These are phyloP conservation scores for Teunomyces aglyptinius DNA, from an alignment of 805 yeast species.

Conservation along the genomic window DNA sequence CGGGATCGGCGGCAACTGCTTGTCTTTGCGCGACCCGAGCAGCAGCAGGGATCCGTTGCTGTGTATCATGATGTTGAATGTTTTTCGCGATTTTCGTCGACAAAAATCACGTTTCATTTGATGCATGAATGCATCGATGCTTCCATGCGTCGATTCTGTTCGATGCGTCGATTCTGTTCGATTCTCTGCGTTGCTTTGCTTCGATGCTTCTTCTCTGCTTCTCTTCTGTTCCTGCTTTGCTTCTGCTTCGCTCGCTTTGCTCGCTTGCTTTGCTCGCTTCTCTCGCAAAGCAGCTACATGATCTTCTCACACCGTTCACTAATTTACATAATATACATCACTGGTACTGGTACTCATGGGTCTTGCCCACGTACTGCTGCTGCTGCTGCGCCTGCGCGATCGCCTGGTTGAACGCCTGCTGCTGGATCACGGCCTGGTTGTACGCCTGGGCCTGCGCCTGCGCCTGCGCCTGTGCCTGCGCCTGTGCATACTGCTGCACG, in stretches of 20 bases:
- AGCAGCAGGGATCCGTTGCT: constrained; percentile 20
- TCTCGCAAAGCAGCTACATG: too few species aligned
- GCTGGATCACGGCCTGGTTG: constrained; percentile 20
- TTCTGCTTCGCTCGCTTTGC: too few species aligned
- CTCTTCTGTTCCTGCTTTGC: too few species aligned
- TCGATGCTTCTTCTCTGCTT: not conserved
- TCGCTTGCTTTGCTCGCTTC: not conserved
- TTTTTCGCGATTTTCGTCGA: not conserved
- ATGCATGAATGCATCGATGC: too few species aligned
- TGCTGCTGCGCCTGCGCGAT: constrained; percentile 16
- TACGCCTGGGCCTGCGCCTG: constrained; percentile 11
- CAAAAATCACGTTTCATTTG: too few species aligned
- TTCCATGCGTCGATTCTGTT: too few species aligned
- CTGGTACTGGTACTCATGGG: constrained; percentile 9
- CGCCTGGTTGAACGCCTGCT: constrained; percentile 22
- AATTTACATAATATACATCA: not conserved
- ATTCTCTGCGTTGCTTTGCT: constrained; percentile 1
- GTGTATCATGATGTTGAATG: constrained; percentile 14
- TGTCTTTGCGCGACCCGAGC: constrained; percentile 24
- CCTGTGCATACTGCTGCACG: constrained; percentile 7
- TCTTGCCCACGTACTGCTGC: constrained; percentile 20
- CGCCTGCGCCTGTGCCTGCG: constrained; percentile 9
- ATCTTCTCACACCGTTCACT: too few species aligned
- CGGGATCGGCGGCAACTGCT: constrained; percentile 37
- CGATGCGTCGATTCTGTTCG: constrained; percentile 3